Base-by-base conservation (phyloP, 73 alveolate genomes). In the Paramecium bursaria region DNA sequence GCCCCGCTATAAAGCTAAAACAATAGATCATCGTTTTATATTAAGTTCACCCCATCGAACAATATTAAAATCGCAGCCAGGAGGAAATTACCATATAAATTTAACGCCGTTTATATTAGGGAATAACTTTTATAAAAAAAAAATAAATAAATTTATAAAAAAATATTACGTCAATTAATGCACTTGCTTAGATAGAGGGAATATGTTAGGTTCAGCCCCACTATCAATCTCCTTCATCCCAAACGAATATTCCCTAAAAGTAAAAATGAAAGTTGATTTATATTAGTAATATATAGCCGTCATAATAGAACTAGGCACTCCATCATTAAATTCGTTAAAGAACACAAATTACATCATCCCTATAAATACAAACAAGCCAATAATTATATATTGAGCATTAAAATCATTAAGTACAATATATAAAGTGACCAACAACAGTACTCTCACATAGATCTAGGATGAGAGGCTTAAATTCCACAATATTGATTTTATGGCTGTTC, bases 171-270 rank as follows among this genome's bases (percentile, higher is more conserved):
- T n/a, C n/a, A n/a, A n/a, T n/a, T n/a, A n/a, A n/a, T n/a, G n/a
- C n/a, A n/a, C n/a, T n/a, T n/a, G n/a, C n/a, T n/a, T n/a, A n/a
- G n/a, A n/a, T n/a, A n/a, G n/a, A n/a, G n/a, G n/a, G n/a, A n/a
- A n/a, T n/a, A n/a, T n/a, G n/a, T n/a, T n/a, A 0, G 82, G 82
- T 3, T 67, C 33, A n/a, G 82, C 82, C 33, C 44, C 82, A 35
- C 82, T 39, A 39, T 67, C 82, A 5, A 67, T 39, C 7, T 67
- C 82, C 9, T 27, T 13, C 53, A 33, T 67, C 10, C 82, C 82
- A 67, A 67, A 67, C 14, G 46, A 39, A 3, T 35, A 42, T 42
- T 67, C 82, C 11, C 35, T 67, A 15, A 67, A 67, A n/a, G 5
- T 67, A 6, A 67, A 4, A 1, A 67, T 47, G n/a, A 67, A 42